phyloP scores from a whole-genome alignment of 805 yeast genomes.

The Naumovozyma baii region DNA sequence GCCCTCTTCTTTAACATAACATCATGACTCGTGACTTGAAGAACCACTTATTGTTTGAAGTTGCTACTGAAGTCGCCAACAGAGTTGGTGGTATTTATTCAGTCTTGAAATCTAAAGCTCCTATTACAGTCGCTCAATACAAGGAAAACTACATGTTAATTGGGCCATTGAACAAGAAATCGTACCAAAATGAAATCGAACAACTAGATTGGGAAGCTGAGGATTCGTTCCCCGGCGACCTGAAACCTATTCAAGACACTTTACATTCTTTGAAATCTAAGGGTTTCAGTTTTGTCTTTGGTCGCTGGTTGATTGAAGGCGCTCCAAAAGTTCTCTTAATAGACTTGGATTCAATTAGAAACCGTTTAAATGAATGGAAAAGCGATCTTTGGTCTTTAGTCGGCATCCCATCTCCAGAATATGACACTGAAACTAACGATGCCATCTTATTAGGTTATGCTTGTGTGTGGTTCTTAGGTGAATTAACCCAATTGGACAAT shows the following conservation, averaged over 20 bases:
- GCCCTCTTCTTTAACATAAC: no score
- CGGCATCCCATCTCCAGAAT: conserved; percentile 88
- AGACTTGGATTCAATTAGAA: conserved; percentile 67
- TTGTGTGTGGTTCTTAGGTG: conserved; percentile 96
- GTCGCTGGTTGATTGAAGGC: conserved; percentile 95
- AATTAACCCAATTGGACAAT: conserved; percentile 72
- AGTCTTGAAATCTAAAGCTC: conserved; percentile 92
- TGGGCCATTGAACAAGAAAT: conserved; percentile 73
- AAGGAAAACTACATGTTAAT: conserved; percentile 74
- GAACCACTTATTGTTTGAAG: conserved; percentile 81
- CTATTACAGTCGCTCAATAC: conserved; percentile 90
- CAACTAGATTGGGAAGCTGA: conserved; percentile 51
- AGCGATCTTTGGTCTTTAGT: conserved; percentile 82
- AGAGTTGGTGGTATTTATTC: conserved; percentile 97
- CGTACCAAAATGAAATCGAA: conserved; percentile 76
- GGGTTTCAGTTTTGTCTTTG: conserved; percentile 77
- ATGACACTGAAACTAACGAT: conserved; percentile 81
- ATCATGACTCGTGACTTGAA: conserved; percentile 73
- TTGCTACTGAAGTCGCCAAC: conserved; percentile 96
- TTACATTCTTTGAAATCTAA: conserved; percentile 71
- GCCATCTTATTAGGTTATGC: conserved; percentile 87
- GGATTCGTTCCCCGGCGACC: conserved; percentile 21
- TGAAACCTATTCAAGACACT: conserved; percentile 31
- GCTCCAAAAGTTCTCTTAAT: conserved; percentile 89
- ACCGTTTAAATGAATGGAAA: conserved; percentile 83